Evolutionary conservation across 805 yeast genomes (phyloP).

Genomic region (Kodamaea jinghongensis): DNA sequence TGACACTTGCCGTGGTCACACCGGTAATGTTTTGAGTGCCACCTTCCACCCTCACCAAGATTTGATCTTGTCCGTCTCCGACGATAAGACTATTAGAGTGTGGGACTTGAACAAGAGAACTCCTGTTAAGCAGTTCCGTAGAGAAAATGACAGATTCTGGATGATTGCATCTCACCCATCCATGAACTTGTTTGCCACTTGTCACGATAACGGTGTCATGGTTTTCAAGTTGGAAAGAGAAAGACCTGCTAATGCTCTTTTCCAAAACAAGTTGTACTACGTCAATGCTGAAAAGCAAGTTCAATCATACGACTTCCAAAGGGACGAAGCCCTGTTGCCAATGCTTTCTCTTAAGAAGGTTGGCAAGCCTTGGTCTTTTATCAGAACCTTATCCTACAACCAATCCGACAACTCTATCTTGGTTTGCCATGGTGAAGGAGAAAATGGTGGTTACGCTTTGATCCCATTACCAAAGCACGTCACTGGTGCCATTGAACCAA

Average conservation of each 20-base stretch:
- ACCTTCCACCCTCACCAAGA: slow-evolving; percentile 93
- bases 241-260: slow-evolving; percentile 82
- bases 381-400: slow-evolving; percentile 82
- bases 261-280: slow-evolving; percentile 71
- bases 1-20: slow-evolving; percentile 97
- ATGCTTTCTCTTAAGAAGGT: slow-evolving; percentile 79
- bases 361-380: slow-evolving; percentile 83
- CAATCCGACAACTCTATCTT: slow-evolving; percentile 87
- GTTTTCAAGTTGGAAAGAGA: slow-evolving; percentile 96
- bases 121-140: slow-evolving; percentile 88
- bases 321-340: slow-evolving; percentile 67
- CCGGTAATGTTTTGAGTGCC: slow-evolving; percentile 85
- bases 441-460: slow-evolving; percentile 66
- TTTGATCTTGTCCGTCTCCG: slow-evolving; percentile 87
- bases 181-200: slow-evolving; percentile 90
- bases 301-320: slow-evolving; percentile 69
- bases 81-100: slow-evolving; percentile 92
- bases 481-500: slow-evolving; percentile 91
- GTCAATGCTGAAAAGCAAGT: slow-evolving; percentile 85
- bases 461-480: slow-evolving; percentile 79
- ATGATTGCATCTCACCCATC: slow-evolving; percentile 82
- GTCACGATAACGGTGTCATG: slow-evolving; percentile 97
- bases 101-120: slow-evolving; percentile 96
- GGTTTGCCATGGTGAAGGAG: slow-evolving; percentile 75
- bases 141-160: slow-evolving; percentile 96